These are phyloP conservation scores for Physcomitrium patens DNA, from an alignment of 225 moss, liverwort and hornwort genomes.

Conservation along the genomic window DNA sequence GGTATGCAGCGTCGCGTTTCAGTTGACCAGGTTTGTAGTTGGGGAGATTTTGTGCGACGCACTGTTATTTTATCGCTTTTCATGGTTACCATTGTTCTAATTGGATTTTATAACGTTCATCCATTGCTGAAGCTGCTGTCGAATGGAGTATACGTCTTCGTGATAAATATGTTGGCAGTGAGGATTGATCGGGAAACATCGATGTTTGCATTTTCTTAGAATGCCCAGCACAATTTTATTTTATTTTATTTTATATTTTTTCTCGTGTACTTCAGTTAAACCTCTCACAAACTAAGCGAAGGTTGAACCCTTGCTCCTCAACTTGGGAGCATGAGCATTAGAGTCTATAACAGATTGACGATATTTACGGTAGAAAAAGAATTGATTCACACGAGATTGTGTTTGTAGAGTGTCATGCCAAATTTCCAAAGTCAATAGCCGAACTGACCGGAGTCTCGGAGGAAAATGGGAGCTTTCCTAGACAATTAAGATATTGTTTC, in stretches of 20 bases:
- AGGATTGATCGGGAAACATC: slow-evolving; percentile 5
- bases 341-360: not conserved
- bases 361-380: not conserved
- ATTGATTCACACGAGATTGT: slow-evolving; percentile 22
- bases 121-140: slow-evolving; percentile 12
- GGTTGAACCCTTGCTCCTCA: not conserved
- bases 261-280: slow-evolving; percentile 27
- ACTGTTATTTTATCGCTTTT: slow-evolving; percentile 1
- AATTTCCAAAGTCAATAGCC: not conserved
- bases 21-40: slow-evolving; percentile 2
- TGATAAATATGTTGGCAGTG: not conserved
- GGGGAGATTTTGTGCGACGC: slow-evolving; percentile 8
- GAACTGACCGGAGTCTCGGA: slow-evolving; percentile 5
- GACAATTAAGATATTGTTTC: slow-evolving; percentile 14
- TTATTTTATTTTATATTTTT: too few species aligned
- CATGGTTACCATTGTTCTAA: not conserved
- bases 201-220: not conserved
- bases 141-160: not conserved
- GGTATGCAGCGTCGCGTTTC: not conserved
- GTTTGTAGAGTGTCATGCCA: slow-evolving; percentile 19
- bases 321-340: not conserved
- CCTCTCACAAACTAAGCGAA: not conserved
- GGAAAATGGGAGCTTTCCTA: slow-evolving; percentile 16
- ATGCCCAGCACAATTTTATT: slow-evolving; percentile 20
- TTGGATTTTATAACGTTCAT: not conserved